Evolutionary conservation across 2,329 filamentous ascomycete species (phyloP).

Genomic region (Aureobasidium namibiae): DNA sequence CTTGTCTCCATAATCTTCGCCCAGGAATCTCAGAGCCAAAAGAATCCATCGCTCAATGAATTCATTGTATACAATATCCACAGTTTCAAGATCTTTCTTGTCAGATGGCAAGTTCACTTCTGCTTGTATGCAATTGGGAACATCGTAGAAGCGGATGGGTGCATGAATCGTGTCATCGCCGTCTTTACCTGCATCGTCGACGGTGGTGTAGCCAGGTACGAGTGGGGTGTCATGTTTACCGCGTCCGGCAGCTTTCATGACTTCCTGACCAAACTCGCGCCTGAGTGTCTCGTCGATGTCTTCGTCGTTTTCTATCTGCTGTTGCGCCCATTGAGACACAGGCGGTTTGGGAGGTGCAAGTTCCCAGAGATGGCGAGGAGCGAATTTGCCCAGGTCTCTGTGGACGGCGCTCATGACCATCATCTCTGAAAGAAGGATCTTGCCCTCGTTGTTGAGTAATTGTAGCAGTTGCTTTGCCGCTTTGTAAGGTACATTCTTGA

Average conservation of each 20-base stretch:
- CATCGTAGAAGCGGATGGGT: constrained; percentile 62
- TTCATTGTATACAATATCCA: constrained; percentile 86
- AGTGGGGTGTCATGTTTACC: constrained; percentile 25
- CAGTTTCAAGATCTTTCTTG: constrained; percentile 41
- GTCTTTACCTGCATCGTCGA: constrained; percentile 71
- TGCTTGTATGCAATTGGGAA: constrained; percentile 78
- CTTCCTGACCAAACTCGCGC: constrained; percentile 7
- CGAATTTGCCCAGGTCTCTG: constrained; percentile 26
- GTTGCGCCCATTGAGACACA: neutral
- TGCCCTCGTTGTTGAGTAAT: constrained; percentile 50
- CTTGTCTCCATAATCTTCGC: constrained; percentile 39
- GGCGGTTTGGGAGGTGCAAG: constrained; percentile 14
- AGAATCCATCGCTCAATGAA: constrained; percentile 80
- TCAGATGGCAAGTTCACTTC: constrained; percentile 53
- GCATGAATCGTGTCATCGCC: constrained; percentile 87
- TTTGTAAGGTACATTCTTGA: constrained; percentile 73
- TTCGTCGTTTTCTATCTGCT: neutral
- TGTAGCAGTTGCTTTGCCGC: constrained; percentile 61
- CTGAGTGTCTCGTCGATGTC: neutral
- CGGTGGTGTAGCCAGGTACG: constrained; percentile 80
- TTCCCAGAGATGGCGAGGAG: constrained; percentile 4
- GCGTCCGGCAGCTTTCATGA: neutral
- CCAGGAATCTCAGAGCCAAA: constrained; percentile 58
- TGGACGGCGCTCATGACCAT: constrained; percentile 17
- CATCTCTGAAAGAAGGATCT: constrained; percentile 34